Conservation (phyloP, 768 basidiomycete species). For the Erythrobasidium yunnanense region DNA sequence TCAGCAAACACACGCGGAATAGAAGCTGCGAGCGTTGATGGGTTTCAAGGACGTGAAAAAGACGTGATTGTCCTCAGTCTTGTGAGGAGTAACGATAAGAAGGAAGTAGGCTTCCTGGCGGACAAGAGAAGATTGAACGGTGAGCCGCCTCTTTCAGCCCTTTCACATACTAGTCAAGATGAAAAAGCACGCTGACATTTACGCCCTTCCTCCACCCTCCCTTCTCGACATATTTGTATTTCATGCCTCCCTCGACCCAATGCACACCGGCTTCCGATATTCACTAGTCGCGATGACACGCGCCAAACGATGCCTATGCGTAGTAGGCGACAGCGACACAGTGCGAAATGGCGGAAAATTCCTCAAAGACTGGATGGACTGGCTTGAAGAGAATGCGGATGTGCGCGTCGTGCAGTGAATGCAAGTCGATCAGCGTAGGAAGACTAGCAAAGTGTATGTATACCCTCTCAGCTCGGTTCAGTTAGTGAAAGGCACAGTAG, state of each 20-base stretch:
- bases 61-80: slow-evolving; percentile 86
- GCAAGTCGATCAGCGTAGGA: not conserved
- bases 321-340: slow-evolving; percentile 88
- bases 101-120: slow-evolving; percentile 25
- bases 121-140: slow-evolving; percentile 26
- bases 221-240: not conserved
- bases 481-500: no score
- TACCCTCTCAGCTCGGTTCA: not conserved
- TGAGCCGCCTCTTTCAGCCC: not conserved
- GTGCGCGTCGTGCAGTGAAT: slow-evolving; percentile 48
- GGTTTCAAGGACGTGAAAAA: slow-evolving; percentile 93
- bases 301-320: slow-evolving; percentile 33
- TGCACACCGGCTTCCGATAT: not conserved
- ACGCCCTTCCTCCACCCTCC: no score
- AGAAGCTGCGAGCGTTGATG: slow-evolving; percentile 90
- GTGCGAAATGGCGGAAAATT: slow-evolving; percentile 72
- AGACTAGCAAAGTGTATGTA: not conserved
- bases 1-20: slow-evolving; percentile 43
- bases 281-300: slow-evolving; percentile 25
- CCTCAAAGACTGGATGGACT: slow-evolving; percentile 77
- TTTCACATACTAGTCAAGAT: not conserved
- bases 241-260: slow-evolving; percentile 51
- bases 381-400: slow-evolving; percentile 82
- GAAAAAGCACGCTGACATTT: no score
- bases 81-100: slow-evolving; percentile 75